Evolutionary conservation across 129 eudicot genomes (phyloP).

Genomic region (Helichrysum umbraculigerum): DNA sequence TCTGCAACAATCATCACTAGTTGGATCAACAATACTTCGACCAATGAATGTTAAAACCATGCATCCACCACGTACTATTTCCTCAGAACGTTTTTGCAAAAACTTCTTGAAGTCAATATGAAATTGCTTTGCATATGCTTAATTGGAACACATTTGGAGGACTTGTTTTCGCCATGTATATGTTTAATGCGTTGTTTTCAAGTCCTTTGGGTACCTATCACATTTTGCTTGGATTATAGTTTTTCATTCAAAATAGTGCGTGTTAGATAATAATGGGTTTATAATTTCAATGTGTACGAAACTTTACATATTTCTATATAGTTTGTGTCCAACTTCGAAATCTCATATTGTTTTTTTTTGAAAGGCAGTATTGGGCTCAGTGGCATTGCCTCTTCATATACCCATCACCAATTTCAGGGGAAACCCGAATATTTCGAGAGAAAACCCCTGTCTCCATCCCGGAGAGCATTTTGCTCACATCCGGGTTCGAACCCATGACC

Average conservation of each 20-base stretch:
- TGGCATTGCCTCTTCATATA: too few relatives aligned
- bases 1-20: constrained; percentile 12
- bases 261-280: too few relatives aligned
- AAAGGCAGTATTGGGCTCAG: too few relatives aligned
- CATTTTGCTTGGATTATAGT: not conserved
- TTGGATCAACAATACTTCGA: constrained; percentile 25
- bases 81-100: constrained; percentile 29
- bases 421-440: too few relatives aligned
- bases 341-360: too few relatives aligned
- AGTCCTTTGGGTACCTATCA: constrained; percentile 47
- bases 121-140: constrained; percentile 41
- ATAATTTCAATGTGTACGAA: too few relatives aligned
- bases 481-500: too few relatives aligned
- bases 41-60: constrained; percentile 32
- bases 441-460: too few relatives aligned
- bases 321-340: too few relatives aligned
- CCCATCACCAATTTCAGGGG: too few relatives aligned
- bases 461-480: too few relatives aligned
- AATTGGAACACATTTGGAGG: constrained; percentile 32
- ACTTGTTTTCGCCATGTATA: constrained; percentile 43
- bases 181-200: constrained; percentile 27
- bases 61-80: constrained; percentile 29
- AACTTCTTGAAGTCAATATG: constrained; percentile 28
- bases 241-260: not conserved
- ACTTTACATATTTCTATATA: too few relatives aligned